A percentile compares a stretch with the other conserved stretches of the same genome.
Conservation (phyloP, 768 basidiomycete species). For the Boletus vermiculosoides region DNA sequence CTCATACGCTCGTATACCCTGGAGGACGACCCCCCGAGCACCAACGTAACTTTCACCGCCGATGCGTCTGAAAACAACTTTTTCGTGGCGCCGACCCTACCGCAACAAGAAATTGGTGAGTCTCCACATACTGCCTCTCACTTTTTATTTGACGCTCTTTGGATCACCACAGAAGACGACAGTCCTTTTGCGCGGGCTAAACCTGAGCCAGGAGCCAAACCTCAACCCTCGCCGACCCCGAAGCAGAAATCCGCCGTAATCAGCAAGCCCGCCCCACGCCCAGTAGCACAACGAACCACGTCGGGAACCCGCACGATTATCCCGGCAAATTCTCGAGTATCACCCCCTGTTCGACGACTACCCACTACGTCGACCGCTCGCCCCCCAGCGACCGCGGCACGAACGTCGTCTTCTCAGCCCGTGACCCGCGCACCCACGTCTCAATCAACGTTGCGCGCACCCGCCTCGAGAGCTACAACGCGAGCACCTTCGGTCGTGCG, state of each 20-base stretch:
- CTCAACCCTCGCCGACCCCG: slow-evolving; percentile 1
- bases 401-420: slow-evolving; percentile 19
- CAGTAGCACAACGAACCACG: slow-evolving; percentile 5
- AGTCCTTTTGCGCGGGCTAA: slow-evolving; percentile 25
- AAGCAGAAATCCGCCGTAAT: background rate
- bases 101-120: slow-evolving; percentile 27
- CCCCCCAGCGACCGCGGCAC: slow-evolving; percentile 2
- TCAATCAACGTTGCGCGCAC: slow-evolving; percentile 19
- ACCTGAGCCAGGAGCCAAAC: slow-evolving; percentile 6
- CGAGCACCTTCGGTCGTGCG: slow-evolving; percentile 17
- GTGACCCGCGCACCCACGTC: slow-evolving; percentile 25
- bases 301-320: background rate
- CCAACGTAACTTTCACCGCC: slow-evolving; percentile 19
- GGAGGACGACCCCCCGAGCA: slow-evolving; percentile 32
- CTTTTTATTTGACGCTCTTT: background rate
- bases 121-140: background rate
- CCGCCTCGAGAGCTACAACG: slow-evolving; percentile 20
- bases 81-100: slow-evolving; percentile 18
- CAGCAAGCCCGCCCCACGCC: slow-evolving; percentile 7
- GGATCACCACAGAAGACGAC: slow-evolving; percentile 25
- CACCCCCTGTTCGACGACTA: slow-evolving; percentile 11
- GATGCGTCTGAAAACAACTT: slow-evolving; percentile 22
- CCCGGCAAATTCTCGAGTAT: slow-evolving; percentile 6
- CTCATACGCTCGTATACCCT: slow-evolving; percentile 36
- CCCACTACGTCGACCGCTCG: slow-evolving; percentile 7